Evolutionary conservation across 495 filamentous ascomycete genomes (phyloP), one percentile per base, ranked within the genome.

Genomic region (Penicillium steckii): DNA sequence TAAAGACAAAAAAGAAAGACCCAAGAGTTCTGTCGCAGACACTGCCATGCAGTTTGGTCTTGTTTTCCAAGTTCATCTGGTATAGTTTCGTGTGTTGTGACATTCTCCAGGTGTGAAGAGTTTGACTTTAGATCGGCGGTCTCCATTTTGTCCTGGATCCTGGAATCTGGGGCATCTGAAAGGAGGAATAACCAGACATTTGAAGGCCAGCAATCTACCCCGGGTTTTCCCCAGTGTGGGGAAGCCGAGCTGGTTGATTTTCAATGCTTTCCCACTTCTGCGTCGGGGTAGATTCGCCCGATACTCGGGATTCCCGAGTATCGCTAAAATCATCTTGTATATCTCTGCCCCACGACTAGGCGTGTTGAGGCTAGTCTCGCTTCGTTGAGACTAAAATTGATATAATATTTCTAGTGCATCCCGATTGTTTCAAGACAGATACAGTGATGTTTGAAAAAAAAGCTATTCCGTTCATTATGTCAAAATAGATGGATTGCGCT

Each of bases 1-100:
- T 57, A 60, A 12, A 67, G 44, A 37, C 56, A 61, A 37, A 56
- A 53, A 8, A 52, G 33, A 18, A 61, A 43, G 13, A 55, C 37
- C 52, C 27, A 46, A 5, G 59, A 55, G 23, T 58, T 56, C 13
- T 49, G 38, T 1, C 38, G 35, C 15, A 50, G 15, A 15, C 47
- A 50, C 19, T 42, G 13, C 47, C 47, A 50, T n/a, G 47, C 30
- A 15, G 47, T 41, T n/a, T 27, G 17, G 3, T 22, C 9, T 4
- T 26, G 33, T 8, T 8, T 10, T 22, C 12, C 17, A 9, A 15
- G 19, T 17, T 41, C 17, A 3, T 33, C 26, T 12, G 17, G 27
- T 10, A 19, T n/a, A 19, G 27, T 18, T 9, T 50, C 47, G 1
- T 26, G 47, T 12, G 22, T 49, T 9, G 32, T 6, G 23, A 50